Evolutionary conservation across 768 basidiomycete genomes (phyloP), one percentile per base, ranked within the genome.

Genomic region (Lactarius trivialis): DNA sequence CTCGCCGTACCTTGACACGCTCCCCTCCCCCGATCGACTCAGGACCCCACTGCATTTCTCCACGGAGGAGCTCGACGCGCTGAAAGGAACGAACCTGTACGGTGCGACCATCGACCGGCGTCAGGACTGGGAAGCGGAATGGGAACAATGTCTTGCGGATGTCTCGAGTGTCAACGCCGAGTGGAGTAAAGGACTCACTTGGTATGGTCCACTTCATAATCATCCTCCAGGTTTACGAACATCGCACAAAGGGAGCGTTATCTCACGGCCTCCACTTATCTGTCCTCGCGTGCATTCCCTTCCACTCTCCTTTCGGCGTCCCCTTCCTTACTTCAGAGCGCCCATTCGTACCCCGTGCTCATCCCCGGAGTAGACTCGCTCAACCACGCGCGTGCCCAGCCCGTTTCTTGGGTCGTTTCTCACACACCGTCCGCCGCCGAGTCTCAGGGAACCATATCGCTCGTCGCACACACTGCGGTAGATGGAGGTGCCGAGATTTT

Each of bases 211-310:
- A 12, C 50, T 57, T 15, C 48, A 17, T 65, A 52, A 14, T n/a
- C 28, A 33, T 34, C 37, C 66, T n/a, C 24, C 60, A n/a, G 1
- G 58, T 48, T 53, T 7, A 60, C 6, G 28, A 19, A 32, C 55
- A 33, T 59, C 37, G 6, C 21, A 19, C 58, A 94, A 30, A 45
- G 93, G 89, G 81, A 86, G 28, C 71, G 74, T 28, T 95, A 90
- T 71, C 75, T 91, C 2, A 80, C 82, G 0, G 84, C 89, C 1
- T 77, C 86, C 7, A 93, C 89, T 0, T 85, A 91, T 70, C 76
- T 93, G 39, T 91, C 91, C 1, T 95, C 94, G 1, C 83, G 95
- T 56, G 89, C 93, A 0, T 98, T 97, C 69, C 91, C 94, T 0
- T 97, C 94, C 0, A 84, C 85, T 7, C 75, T 98, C 24, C 79